Base-by-base conservation (phyloP, 805 yeast species). In the Sungouiella blattae region DNA sequence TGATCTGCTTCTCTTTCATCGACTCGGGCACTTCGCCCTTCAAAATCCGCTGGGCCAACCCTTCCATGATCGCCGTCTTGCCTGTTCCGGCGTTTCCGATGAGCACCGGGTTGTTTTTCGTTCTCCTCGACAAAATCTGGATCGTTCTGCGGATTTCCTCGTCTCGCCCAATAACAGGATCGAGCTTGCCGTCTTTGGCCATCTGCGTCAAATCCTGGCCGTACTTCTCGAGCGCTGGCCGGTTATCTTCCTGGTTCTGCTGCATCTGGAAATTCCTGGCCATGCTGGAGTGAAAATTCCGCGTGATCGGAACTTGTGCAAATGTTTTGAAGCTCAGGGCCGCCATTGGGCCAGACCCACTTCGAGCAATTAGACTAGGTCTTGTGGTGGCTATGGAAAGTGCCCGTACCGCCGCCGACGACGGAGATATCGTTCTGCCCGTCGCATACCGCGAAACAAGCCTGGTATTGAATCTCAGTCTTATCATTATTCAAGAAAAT, bases 61-160 rank as follows among this genome's bases (percentile, higher is more conserved):
- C 98, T 56, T 93, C 98, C 78, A 93, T 84, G 39, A 93, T 79
- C 5, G 98, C 94, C 0, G 98, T 93, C 60, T 91, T 91, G 65
- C 98, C 98, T 0, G 96, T 94, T 64, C 98, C 98, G 1, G 98
- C 98, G 47, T 85, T 79, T 43, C 98, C 98, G 27, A 93, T 88
- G 36, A 91, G 61, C 1, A 93, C 95, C 0, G 98, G 98, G 53
- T 91, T 91, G 58, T 93, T 93, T 61, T 91, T 91, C 1, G 97
- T 88, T 57, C 98, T 73, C 49, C 98, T 70, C 1, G 96, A 87
- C 29, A 91, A 64, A 31, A 91, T 89, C 57, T 91, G 98, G 37
- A 91, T 83, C 0, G 98, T 91, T 40, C 98, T 71, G 39, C 91
- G 74, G 37, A 91, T 93, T 55, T 93, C 98, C 43, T 89, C 96